Evolutionary conservation across 805 yeast species (phyloP).

Genomic region (Kodamaea laetipori): DNA sequence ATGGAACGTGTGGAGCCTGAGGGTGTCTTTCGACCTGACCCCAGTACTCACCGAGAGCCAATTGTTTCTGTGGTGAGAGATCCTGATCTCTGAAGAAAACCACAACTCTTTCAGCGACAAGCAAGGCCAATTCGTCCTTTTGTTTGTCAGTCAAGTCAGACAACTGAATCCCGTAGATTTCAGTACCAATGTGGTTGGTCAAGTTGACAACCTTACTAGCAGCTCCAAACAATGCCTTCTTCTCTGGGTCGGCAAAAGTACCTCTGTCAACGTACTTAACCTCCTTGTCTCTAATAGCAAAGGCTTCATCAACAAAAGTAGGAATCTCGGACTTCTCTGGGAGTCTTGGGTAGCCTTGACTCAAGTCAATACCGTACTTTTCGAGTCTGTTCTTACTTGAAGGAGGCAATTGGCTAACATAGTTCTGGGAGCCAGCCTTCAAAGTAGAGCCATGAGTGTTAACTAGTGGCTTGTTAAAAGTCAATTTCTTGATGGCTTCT

Average conservation of each 20-base stretch:
- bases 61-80: conserved; percentile 44
- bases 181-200: conserved; percentile 52
- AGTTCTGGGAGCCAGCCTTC: conserved; percentile 13
- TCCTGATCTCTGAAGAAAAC: conserved; percentile 54
- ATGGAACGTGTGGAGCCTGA: conserved; percentile 30
- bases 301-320: conserved; percentile 42
- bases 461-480: conserved; percentile 11
- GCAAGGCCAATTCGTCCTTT: conserved; percentile 49
- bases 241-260: conserved; percentile 38
- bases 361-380: conserved; percentile 38
- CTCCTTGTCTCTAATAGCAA: conserved; percentile 36
- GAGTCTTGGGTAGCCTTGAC: conserved; percentile 42
- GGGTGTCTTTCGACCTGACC: conserved; percentile 49
- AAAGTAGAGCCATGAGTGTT: neutral
- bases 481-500: conserved; percentile 11
- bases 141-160: conserved; percentile 45
- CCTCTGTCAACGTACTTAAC: conserved; percentile 38
- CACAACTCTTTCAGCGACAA: conserved; percentile 52
- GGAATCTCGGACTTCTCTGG: conserved; percentile 38
- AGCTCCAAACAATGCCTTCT: conserved; percentile 42
- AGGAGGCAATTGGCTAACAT: conserved; percentile 22
- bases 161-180: conserved; percentile 49
- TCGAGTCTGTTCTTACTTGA: conserved; percentile 31
- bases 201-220: conserved; percentile 44
- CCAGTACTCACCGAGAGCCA: conserved; percentile 47